phyloP scores from a whole-genome alignment of 208 protist genomes.

The Wallacemonas sp. region DNA sequence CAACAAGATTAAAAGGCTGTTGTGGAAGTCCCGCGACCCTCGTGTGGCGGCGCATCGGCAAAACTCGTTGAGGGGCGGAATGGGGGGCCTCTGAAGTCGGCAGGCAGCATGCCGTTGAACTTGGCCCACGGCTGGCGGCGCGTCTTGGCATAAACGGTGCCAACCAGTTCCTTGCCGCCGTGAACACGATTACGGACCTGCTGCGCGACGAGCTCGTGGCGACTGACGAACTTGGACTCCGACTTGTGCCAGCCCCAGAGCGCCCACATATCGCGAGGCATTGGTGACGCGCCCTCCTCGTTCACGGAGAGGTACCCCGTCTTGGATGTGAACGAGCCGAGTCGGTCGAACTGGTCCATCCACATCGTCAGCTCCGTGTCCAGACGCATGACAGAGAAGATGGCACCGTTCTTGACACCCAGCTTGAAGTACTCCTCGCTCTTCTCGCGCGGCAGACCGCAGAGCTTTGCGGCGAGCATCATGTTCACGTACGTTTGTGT shows the following conservation, averaged over 20 bases:
- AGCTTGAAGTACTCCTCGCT: slow-evolving; percentile 74
- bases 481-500: slow-evolving; percentile 91
- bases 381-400: slow-evolving; percentile 77
- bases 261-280: slow-evolving; percentile 89
- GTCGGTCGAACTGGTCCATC: slow-evolving; percentile 88
- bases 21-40: neutral
- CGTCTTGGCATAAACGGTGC: slow-evolving; percentile 77
- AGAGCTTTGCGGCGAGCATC: slow-evolving; percentile 81
- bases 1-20: slow-evolving; percentile 31
- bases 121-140: slow-evolving; percentile 83
- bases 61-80: slow-evolving; percentile 48
- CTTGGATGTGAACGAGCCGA: slow-evolving; percentile 83
- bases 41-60: slow-evolving; percentile 49
- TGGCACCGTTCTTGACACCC: slow-evolving; percentile 53
- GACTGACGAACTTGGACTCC: slow-evolving; percentile 85
- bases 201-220: slow-evolving; percentile 55
- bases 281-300: slow-evolving; percentile 80
- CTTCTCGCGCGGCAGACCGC: slow-evolving; percentile 56
- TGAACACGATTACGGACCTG: slow-evolving; percentile 68
- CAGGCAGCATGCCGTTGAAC: slow-evolving; percentile 81
- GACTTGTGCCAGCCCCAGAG: slow-evolving; percentile 87
- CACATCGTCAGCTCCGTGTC: slow-evolving; percentile 92
- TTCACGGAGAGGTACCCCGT: slow-evolving; percentile 76
- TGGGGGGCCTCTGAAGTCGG: slow-evolving; percentile 75
- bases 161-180: slow-evolving; percentile 64